A percentile compares a stretch with the other conserved stretches of the same genome.
Evolutionary conservation across 1,284 basidiomycete species (phyloP).

Genomic region (Ganoderma leucocontextum): DNA sequence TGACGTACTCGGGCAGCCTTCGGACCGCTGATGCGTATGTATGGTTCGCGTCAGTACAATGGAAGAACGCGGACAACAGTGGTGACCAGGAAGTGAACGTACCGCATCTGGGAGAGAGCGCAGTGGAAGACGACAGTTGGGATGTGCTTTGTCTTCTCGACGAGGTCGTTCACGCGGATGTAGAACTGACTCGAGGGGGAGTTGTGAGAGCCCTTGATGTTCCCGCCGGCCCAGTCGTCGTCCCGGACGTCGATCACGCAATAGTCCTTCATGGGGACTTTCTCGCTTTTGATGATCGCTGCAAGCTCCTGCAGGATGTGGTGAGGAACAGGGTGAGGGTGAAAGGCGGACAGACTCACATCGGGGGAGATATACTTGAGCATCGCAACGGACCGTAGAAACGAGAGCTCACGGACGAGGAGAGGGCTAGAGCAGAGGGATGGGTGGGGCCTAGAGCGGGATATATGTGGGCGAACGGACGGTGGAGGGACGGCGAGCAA

Average conservation of each 20-base stretch:
- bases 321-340: background rate
- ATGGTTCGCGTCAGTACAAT: slow-evolving; percentile 9
- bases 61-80: background rate
- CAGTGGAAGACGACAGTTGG: slow-evolving; percentile 80
- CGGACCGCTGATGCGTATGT: slow-evolving; percentile 61
- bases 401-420: background rate
- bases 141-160: slow-evolving; percentile 67
- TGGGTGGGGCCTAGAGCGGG: background rate
- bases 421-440: background rate
- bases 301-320: slow-evolving; percentile 65
- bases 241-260: slow-evolving; percentile 82
- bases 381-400: slow-evolving; percentile 24
- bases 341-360: slow-evolving; percentile 29
- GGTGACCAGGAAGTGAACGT: slow-evolving; percentile 35
- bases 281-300: slow-evolving; percentile 66
- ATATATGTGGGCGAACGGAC: background rate
- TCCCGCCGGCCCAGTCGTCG: slow-evolving; percentile 77
- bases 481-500: slow-evolving; percentile 1
- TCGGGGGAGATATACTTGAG: slow-evolving; percentile 44
- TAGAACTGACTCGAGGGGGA: slow-evolving; percentile 69
- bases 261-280: slow-evolving; percentile 69
- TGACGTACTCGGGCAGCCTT: slow-evolving; percentile 71
- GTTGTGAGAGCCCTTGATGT: slow-evolving; percentile 71
- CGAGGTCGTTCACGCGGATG: slow-evolving; percentile 61
- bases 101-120: slow-evolving; percentile 77